These are phyloP conservation scores for Lepiota venenata DNA, from an alignment of 768 basidiomycete genomes.

Conservation along the genomic window DNA sequence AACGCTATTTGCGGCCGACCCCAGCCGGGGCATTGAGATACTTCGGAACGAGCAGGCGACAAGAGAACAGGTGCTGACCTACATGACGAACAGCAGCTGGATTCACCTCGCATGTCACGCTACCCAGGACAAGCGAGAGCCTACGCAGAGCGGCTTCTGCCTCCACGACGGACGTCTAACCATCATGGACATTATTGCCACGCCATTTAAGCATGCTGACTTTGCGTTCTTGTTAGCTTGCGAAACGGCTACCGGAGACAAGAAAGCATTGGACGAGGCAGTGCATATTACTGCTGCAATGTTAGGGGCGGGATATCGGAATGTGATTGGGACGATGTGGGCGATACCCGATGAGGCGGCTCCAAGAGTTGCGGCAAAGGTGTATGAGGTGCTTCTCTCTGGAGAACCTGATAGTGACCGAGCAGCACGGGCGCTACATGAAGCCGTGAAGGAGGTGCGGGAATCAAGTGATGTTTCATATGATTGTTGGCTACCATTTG, in stretches of 20 bases:
- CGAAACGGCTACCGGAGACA: conserved; percentile 29
- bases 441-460: conserved; percentile 14
- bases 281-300: conserved; percentile 37
- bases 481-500: conserved; percentile 15
- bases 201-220: conserved; percentile 15
- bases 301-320: conserved; percentile 21
- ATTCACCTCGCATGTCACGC: conserved; percentile 31
- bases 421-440: conserved; percentile 17
- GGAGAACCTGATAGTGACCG: too few species aligned
- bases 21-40: conserved; percentile 5
- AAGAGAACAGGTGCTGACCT: background rate
- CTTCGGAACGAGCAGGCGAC: conserved; percentile 14
- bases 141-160: background rate
- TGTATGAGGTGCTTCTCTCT: conserved; percentile 3
- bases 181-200: conserved; percentile 15
- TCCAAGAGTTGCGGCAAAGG: background rate
- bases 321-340: conserved; percentile 40
- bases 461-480: conserved; percentile 1
- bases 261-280: conserved; percentile 16
- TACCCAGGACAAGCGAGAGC: conserved; percentile 17
- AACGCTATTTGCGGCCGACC: too few species aligned
- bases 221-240: conserved; percentile 40
- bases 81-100: conserved; percentile 13
- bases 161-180: conserved; percentile 6
- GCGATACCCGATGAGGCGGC: conserved; percentile 26